Evolutionary conservation across 371 early-diverging fungal genomes (phyloP), one percentile per base, ranked within the genome.

Genomic region (Circinella umbellata): DNA sequence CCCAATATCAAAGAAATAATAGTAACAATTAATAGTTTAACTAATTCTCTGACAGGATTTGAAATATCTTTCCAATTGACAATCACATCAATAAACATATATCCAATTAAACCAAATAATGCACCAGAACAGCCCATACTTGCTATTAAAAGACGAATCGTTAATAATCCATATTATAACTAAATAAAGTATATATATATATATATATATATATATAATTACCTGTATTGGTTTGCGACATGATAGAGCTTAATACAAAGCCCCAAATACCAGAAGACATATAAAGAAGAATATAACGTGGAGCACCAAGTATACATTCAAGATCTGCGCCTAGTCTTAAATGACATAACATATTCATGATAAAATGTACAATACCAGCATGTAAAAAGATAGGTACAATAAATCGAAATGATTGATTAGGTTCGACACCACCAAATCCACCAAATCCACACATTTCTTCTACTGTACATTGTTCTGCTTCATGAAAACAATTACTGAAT

Each of bases 111-210:
- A 18, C 88, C 97, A 85, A 93, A 95, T 18, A 95, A 74, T 2
- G 94, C 87, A 20, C 97, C 96, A 6, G 94, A 94, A 49, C 91
- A 89, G 1, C 97, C 97, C 70, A 94, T 91, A 0, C 91, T 90
- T 5, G 89, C 88, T 80, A 73, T 42, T 0, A 70, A 35, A 69
- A 59, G 59, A n/a, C n/a, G n/a, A n/a, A n/a, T n/a, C n/a, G n/a
- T n/a, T n/a, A n/a, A n/a, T n/a, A n/a, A n/a, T n/a, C n/a, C n/a
- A n/a, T n/a, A 49, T 65, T 66, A 59, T 27, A 20, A 51, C 4
- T 17, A 14, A 51, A 51, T 6, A 42, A 42, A 42, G 11, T 42
- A 42, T 42, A 42, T 42, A 42, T 42, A 42, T 42, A 1, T 42
- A 61, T 36, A 61, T 42, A 42, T 42, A 42, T 42, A 42, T 42